Base-by-base conservation (phyloP, 2,329 filamentous ascomycete genomes). In the Ceratocystiopsis minuta region DNA sequence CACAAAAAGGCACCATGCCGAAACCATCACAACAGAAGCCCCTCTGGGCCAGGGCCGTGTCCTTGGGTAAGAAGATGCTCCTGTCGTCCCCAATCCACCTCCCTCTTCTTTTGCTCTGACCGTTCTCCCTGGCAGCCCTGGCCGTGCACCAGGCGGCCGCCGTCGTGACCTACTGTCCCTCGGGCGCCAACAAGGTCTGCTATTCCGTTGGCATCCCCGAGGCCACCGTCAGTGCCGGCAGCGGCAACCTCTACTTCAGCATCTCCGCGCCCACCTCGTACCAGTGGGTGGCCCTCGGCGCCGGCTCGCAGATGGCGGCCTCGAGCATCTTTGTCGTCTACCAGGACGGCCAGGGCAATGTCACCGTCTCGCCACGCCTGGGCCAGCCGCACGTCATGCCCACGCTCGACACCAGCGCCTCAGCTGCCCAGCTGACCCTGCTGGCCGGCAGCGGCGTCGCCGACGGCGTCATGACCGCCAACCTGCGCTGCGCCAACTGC, bases 311-410 rank as follows among this genome's bases (percentile, higher is more conserved):
- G 36, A 80, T 80, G 75, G 35, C 53, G 14, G 68, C 64, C 31
- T 55, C 74, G 39, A 68, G 74, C 53, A 75, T 79, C 44, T 78
- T 80, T 52, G 48, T 80, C 51, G 62, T 78, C 49, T 80, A 80
- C 54, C 57, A 68, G 37, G 63, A 75, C 48, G 70, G 71, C 45
- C 48, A 50, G 4, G 67, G 68, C 46, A 78, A 78, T 51, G 63
- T 79, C 18, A 80, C 75, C 1, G 53, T 79, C 41, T 78, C 73
- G 46, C 64, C 73, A 1, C 68, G 76, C 17, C 50, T 54, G 3
- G 70, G 66, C 28, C 57, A 51, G 0, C 62, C 63, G 9, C 61
- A 78, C 48, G 47, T 54, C 33, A 55, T 61, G 58, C 76, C 76
- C 0, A 38, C 55, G 20, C 52, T 59, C 35, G 66, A 69, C 54